Conservation (phyloP, 192 early-diverging fungal species). For the Gigaspora rosea region DNA sequence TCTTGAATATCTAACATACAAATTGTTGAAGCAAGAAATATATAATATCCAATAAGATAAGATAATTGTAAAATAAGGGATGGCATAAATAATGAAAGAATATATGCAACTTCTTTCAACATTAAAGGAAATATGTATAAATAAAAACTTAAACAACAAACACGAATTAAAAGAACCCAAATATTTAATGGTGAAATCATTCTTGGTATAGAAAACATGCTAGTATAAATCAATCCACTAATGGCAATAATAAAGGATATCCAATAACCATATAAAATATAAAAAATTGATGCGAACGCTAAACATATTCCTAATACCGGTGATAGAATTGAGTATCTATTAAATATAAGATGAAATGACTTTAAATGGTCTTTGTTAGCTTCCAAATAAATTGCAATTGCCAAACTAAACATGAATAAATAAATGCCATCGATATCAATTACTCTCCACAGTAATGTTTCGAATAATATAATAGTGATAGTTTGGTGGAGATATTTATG, state of each 20-base stretch:
- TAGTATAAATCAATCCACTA: background rate
- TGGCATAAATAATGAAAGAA: no score
- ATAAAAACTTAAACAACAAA: no score
- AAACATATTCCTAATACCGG: background rate
- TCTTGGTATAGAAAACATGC: background rate
- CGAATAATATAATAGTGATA: background rate
- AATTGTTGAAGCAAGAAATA: no score
- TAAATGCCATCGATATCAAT: background rate
- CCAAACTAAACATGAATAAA: background rate
- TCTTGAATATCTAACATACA: no score
- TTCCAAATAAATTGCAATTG: background rate
- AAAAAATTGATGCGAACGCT: background rate
- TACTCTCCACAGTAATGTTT: background rate
- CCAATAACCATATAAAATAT: conserved; percentile 1
- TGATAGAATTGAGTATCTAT: background rate
- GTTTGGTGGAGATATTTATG: background rate
- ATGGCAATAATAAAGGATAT: background rate
- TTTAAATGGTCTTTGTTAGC: background rate
- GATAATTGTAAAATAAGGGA: no score
- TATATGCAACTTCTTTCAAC: no score
- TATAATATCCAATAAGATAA: no score
- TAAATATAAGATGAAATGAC: background rate
- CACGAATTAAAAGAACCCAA: no score
- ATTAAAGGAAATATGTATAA: no score
- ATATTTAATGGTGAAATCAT: background rate